Percentiles rank a stretch among this genome's conserved stretches.
phyloP scores from a whole-genome alignment of 2,329 filamentous ascomycete genomes.

The Colletotrichum liaoningense region DNA sequence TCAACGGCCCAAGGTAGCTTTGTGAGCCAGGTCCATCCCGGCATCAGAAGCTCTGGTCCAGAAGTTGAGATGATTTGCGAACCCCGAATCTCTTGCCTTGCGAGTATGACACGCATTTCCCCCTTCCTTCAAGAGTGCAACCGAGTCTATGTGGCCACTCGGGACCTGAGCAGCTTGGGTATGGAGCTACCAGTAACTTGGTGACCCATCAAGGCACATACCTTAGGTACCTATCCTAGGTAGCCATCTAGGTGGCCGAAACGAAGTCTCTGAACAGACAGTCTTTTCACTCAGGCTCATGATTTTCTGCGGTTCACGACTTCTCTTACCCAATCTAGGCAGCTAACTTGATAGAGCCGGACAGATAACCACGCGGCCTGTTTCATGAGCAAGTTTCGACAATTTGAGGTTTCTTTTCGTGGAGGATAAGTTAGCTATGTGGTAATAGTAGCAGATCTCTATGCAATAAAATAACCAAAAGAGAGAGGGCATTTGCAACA shows the following conservation, averaged over 20 bases:
- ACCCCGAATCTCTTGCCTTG: background rate
- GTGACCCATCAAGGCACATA: too few species aligned
- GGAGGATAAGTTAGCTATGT: constrained; percentile 1
- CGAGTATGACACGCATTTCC: background rate
- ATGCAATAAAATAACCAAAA: constrained; percentile 1
- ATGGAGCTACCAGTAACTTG: too few species aligned
- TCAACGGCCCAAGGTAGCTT: background rate
- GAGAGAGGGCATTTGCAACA: background rate
- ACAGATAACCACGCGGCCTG: background rate
- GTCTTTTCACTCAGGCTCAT: too few species aligned
- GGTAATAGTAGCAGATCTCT: constrained; percentile 4
- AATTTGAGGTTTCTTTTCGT: constrained; percentile 2
- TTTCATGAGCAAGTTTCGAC: background rate
- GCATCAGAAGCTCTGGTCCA: background rate
- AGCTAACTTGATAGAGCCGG: background rate
- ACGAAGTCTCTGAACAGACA: too few species aligned
- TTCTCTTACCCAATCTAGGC: too few species aligned
- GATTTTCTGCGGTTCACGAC: too few species aligned
- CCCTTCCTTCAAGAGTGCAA: background rate
- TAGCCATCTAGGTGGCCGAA: too few species aligned
- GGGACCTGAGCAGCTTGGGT: background rate
- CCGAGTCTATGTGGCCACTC: background rate
- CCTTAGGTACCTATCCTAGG: too few species aligned
- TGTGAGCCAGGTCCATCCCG: background rate
- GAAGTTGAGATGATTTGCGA: background rate